Conservation (phyloP, 257 asterid species). For the Linaria vulgaris region DNA sequence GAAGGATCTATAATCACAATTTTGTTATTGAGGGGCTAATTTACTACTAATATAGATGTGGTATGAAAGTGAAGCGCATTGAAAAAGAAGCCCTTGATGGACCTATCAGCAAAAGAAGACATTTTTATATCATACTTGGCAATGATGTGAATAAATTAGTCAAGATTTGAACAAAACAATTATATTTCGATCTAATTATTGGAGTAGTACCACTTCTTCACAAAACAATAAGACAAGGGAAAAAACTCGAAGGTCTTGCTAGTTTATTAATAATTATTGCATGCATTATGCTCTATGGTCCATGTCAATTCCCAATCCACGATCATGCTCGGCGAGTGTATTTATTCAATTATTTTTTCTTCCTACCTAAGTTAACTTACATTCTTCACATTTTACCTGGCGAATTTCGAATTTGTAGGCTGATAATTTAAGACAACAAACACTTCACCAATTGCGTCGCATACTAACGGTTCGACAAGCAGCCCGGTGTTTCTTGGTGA, state of each 20-base stretch:
- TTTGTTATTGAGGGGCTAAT: neutral
- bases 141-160: constrained; percentile 16
- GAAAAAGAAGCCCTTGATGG: constrained; percentile 15
- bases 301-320: neutral
- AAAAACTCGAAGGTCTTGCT: constrained; percentile 18
- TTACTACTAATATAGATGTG: neutral
- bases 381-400: neutral
- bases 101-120: constrained; percentile 19
- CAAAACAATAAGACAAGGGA: neutral
- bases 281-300: constrained; percentile 4
- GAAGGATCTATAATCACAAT: too few species aligned
- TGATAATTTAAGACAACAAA: constrained; percentile 86
- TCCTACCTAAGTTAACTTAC: neutral
- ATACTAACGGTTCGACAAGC: constrained; percentile 83
- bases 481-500: constrained; percentile 75
- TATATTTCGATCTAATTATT: constrained; percentile 5
- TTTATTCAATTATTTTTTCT: neutral
- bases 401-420: constrained; percentile 47
- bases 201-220: constrained; percentile 15
- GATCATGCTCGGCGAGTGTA: neutral
- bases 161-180: neutral
- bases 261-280: constrained; percentile 2
- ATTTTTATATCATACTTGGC: neutral
- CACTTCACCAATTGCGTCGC: constrained; percentile 75
- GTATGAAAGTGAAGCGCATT: constrained; percentile 27